A percentile compares a stretch with the other conserved stretches of the same genome.
These are phyloP conservation scores for Hyaloperonospora brassicae DNA, from an alignment of 352 stramenopile genomes.

Conservation along the genomic window DNA sequence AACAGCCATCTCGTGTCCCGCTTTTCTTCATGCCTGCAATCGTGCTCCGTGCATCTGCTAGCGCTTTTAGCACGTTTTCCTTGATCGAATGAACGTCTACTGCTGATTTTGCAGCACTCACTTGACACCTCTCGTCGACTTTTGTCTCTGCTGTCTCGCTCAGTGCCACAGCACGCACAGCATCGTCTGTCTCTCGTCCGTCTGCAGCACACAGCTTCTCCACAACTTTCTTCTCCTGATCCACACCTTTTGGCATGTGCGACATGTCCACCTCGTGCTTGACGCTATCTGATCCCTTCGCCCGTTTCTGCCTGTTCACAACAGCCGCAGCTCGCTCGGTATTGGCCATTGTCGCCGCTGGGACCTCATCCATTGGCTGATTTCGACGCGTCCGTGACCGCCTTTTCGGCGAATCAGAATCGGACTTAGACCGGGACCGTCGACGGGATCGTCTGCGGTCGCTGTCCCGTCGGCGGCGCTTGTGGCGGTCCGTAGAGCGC, in stretches of 20 bases:
- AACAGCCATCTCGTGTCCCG: not conserved
- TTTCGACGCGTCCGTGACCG: conserved; percentile 1
- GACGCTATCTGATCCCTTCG: not conserved
- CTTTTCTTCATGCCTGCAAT: conserved; percentile 65
- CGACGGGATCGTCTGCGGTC: conserved; percentile 6
- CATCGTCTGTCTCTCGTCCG: conserved; percentile 6
- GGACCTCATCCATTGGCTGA: not conserved
- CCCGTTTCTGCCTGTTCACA: not conserved
- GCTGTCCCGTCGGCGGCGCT: conserved; percentile 13
- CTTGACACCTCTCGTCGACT: not conserved
- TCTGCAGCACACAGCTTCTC: conserved; percentile 6
- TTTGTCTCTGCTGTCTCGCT: conserved; percentile 6
- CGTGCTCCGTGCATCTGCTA: conserved; percentile 63
- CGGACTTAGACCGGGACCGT: conserved; percentile 11
- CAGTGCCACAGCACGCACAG: conserved; percentile 8
- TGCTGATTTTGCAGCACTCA: conserved; percentile 6
- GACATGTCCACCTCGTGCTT: conserved; percentile 4
- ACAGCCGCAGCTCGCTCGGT: not conserved
- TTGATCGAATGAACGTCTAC: conserved; percentile 76
- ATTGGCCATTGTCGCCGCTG: conserved; percentile 3
- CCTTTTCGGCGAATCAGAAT: conserved; percentile 10
- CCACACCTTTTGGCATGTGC: not conserved
- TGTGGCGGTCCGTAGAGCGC: conserved; percentile 25
- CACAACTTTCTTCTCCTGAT: conserved; percentile 6
- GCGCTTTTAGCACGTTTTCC: conserved; percentile 66